Conservation (phyloP, 1,284 basidiomycete species). For the Leccinum pachyderme region DNA sequence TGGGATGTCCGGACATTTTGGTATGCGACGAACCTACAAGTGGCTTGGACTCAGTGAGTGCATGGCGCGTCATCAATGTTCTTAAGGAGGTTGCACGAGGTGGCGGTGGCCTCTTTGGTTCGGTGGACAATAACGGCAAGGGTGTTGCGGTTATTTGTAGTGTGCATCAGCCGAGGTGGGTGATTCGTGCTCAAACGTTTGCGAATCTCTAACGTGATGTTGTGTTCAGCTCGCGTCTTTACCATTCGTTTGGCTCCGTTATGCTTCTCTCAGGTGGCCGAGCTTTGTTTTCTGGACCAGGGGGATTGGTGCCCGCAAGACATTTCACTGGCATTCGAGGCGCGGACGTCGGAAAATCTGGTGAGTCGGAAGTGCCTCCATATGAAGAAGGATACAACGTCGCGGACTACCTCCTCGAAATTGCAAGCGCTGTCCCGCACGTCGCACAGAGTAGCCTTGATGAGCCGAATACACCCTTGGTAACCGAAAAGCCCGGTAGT, state of each 20-base stretch:
- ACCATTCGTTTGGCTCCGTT: slow-evolving; percentile 81
- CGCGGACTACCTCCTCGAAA: slow-evolving; percentile 85
- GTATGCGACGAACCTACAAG: slow-evolving; percentile 85
- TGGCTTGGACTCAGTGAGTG: slow-evolving; percentile 84
- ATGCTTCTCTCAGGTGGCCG: slow-evolving; percentile 76
- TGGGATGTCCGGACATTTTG: slow-evolving; percentile 77
- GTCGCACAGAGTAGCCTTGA: slow-evolving; percentile 20
- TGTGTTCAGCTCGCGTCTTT: slow-evolving; percentile 66
- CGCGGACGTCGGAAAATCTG: slow-evolving; percentile 34
- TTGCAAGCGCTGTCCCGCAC: slow-evolving; percentile 66
- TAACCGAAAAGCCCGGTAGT: slow-evolving; percentile 15
- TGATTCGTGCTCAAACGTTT: slow-evolving; percentile 2
- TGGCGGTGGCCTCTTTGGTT: slow-evolving; percentile 29
- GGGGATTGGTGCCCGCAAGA: slow-evolving; percentile 61
- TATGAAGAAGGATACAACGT: slow-evolving; percentile 80
- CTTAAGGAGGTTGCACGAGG: slow-evolving; percentile 74
- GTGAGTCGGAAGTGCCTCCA: slow-evolving; percentile 34
- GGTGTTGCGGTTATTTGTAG: slow-evolving; percentile 73
- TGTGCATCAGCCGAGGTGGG: slow-evolving; percentile 81
- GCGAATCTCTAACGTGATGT: neutral
- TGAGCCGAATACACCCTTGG: slow-evolving; percentile 6
- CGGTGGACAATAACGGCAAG: slow-evolving; percentile 8
- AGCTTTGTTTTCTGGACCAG: slow-evolving; percentile 79
- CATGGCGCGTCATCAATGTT: slow-evolving; percentile 73
- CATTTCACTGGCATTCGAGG: slow-evolving; percentile 54